Evolutionary conservation across 306 rosid species (phyloP), one percentile per base, ranked within the genome.

Genomic region (Heteromeles arbutifolia): DNA sequence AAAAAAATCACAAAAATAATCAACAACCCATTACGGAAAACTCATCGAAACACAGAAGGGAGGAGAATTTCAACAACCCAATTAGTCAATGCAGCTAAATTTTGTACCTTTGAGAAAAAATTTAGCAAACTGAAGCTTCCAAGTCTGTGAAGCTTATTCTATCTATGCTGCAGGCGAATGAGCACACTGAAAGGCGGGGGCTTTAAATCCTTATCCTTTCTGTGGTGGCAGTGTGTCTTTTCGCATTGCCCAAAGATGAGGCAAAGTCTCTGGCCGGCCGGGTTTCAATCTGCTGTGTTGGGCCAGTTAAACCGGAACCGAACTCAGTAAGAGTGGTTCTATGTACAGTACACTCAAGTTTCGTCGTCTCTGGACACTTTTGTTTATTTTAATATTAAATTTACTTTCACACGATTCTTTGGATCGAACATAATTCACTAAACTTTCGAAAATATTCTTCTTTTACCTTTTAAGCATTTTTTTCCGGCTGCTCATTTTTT

Each of bases 141-240:
- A 69, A 72, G 79, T 72, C 74, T 28, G 17, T 44, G 78, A 80
- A 82, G 87, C 62, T 73, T 11, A 52, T 66, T 81, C 66, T 64
- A 88, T 39, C 81, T 13, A 14, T 21, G 8, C n/a, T 5, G 77
- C 74, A 24, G 83, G 70, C 28, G 90, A 86, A 72, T 81, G 81
- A 82, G 85, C 52, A 39, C 48, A 17, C 8, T 39, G 97, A 87
- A 88, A 78, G 97, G 98, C 77, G 93, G 86, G 86, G 77, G 87
- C 89, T 88, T 85, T 74, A 82, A 88, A 88, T 90, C 93, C 98
- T 94, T 94, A 94, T 94, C 97, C 81, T 81, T 74, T 48, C 18
- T 48, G 54, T 48, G 21, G 69, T 72, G 21, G 37, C 39, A 66
- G 5, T 52, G 76, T 63, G 67, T 37, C 7, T 52, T 74, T 71